These are phyloP conservation scores for Kuraishia borneana DNA, from an alignment of 805 yeast species.

Conservation along the genomic window DNA sequence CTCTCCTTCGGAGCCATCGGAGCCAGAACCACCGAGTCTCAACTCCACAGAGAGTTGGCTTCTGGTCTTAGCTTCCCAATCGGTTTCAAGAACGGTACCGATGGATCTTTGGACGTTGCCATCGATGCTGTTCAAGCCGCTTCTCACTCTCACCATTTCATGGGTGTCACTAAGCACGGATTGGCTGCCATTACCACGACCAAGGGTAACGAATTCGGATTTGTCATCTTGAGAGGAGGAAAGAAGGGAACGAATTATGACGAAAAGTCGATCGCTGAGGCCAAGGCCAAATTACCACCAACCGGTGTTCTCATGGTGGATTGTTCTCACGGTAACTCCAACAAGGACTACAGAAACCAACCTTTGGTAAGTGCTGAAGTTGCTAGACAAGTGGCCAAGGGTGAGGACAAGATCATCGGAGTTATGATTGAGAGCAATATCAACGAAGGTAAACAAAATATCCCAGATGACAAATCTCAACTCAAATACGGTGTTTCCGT, in stretches of 20 bases:
- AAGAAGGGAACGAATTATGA: slow-evolving; percentile 88
- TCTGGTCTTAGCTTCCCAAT: slow-evolving; percentile 96
- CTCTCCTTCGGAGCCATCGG: slow-evolving; percentile 97
- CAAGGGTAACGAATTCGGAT: slow-evolving; percentile 84
- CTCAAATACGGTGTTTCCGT: slow-evolving; percentile 89
- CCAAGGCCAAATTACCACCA: slow-evolving; percentile 47
- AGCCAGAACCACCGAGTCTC: slow-evolving; percentile 98
- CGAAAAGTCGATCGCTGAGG: slow-evolving; percentile 55
- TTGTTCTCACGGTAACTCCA: slow-evolving; percentile 95
- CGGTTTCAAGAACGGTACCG: slow-evolving; percentile 97
- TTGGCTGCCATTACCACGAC: slow-evolving; percentile 94
- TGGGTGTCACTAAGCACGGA: slow-evolving; percentile 93
- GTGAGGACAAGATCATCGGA: slow-evolving; percentile 75
- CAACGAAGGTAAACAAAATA: slow-evolving; percentile 87
- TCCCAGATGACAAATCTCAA: slow-evolving; percentile 62
- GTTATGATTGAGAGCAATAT: slow-evolving; percentile 94
- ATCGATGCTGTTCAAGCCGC: slow-evolving; percentile 92
- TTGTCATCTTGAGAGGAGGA: slow-evolving; percentile 93
- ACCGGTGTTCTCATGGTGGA: slow-evolving; percentile 64
- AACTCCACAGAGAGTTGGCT: slow-evolving; percentile 92
- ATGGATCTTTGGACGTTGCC: slow-evolving; percentile 90
- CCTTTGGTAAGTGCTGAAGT: slow-evolving; percentile 76
- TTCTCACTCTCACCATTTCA: slow-evolving; percentile 85
- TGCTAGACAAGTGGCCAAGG: slow-evolving; percentile 67
- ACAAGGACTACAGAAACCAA: slow-evolving; percentile 84